Base-by-base conservation (phyloP, 345 rosid genomes). In the Raphanus sativus region DNA sequence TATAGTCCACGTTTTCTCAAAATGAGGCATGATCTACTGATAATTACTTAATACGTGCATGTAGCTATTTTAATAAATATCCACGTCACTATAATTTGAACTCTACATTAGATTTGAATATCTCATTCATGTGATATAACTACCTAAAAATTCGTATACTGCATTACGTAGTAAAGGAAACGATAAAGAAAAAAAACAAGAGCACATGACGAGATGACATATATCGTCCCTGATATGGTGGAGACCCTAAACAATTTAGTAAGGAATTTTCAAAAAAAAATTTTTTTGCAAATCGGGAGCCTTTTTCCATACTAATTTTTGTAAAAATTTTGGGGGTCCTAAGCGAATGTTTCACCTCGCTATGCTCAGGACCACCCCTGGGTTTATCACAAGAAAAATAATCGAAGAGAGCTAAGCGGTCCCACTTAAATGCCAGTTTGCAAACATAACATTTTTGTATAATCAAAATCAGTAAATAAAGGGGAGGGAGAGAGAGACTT, bases 401-500 rank as follows among this genome's bases (percentile, higher is more conserved):
- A 32, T 6, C 7, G 34, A 32, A 76, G 12, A 32, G 16, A 3
- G 33, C 11, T 3, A 29, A 9, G 33, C 48, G 21, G 56, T 66
- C 24, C 42, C 7, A 40, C 1, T 12, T 58, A 0, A 67, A 42
- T 28, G 68, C 34, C 73, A 59, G 62, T 10, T 68, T 48, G 73
- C 62, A 67, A 34, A 25, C 67, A 75, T 26, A 25, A 25, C 21
- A 48, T 21, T 61, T 33, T 21, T 4, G 24, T 62, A 25, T 33
- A 61, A 67, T 48, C 55, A 52, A 63, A 16, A 34, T 26, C 75
- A 76, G 70, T 69, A 52, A 52, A 69, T 25, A 30, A 17, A 67
- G 0, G 13, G 12, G 13, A 65, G 42, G 38, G 30, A 40, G 34
- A 56, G 54, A 36, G 26, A 59, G 10, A 36, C 21, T 21, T 21